Evolutionary conservation across 2,329 filamentous ascomycete species (phyloP).

Genomic region (Monosporascus cannonballus): DNA sequence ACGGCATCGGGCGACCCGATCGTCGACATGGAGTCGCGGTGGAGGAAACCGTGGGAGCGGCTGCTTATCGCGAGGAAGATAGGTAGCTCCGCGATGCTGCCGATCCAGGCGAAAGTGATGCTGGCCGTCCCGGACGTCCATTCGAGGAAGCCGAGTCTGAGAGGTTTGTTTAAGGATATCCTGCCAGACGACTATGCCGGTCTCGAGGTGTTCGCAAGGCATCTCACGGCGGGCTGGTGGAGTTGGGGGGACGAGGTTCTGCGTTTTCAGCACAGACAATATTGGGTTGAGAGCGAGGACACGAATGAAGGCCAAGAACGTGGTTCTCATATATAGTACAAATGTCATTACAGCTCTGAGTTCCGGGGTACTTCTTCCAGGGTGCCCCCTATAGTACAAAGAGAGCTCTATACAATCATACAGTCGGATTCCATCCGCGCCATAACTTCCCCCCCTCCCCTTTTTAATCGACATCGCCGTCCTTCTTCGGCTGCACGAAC

Average conservation of each 20-base stretch:
- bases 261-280: constrained; percentile 56
- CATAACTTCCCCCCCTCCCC: neutral
- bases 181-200: constrained; percentile 46
- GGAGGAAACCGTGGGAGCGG: constrained; percentile 74
- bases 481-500: constrained; percentile 31
- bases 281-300: constrained; percentile 35
- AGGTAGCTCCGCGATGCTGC: constrained; percentile 22
- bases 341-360: no score
- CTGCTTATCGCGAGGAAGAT: constrained; percentile 54
- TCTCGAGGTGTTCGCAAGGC: constrained; percentile 73
- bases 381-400: no score
- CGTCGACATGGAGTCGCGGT: constrained; percentile 50
- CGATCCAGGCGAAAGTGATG: constrained; percentile 50
- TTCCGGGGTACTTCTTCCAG: no score
- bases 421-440: constrained; percentile 5
- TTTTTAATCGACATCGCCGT: constrained; percentile 10
- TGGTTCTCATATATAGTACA: constrained; percentile 1
- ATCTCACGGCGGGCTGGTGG: constrained; percentile 71
- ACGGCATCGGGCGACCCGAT: constrained; percentile 60
- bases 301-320: constrained; percentile 7
- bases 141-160: constrained; percentile 71
- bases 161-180: constrained; percentile 50
- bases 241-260: constrained; percentile 71
- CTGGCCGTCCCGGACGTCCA: constrained; percentile 69
- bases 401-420: no score